Evolutionary conservation across 768 basidiomycete genomes (phyloP).

Genomic region (Mrakia blollopis): DNA sequence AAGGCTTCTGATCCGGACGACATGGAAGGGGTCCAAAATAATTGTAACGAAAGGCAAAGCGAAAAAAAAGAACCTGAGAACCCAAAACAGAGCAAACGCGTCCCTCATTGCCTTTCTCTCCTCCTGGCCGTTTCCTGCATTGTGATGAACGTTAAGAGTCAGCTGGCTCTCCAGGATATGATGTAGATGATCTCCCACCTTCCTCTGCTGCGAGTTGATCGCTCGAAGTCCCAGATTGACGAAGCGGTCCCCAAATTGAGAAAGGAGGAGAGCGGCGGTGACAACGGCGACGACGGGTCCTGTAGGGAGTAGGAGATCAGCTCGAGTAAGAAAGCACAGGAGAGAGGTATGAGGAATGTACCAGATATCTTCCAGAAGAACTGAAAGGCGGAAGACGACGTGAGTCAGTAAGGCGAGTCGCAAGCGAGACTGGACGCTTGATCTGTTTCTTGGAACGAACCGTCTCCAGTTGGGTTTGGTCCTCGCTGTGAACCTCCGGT

Average conservation of each 20-base stretch:
- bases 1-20: no score
- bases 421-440: not conserved
- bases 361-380: not conserved
- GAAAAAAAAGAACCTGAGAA: no score
- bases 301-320: not conserved
- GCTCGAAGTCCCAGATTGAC: not conserved
- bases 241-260: not conserved
- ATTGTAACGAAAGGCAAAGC: no score
- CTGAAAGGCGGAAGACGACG: not conserved
- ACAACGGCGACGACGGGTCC: not conserved
- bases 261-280: not conserved
- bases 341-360: not conserved
- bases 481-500: not conserved
- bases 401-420: not conserved
- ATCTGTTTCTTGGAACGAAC: not conserved
- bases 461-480: constrained; percentile 12
- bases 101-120: not conserved
- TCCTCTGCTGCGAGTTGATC: not conserved
- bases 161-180: not conserved
- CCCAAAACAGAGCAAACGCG: not conserved
- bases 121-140: not conserved
- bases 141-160: not conserved
- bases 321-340: not conserved
- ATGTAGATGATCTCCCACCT: not conserved
- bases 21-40: no score